Evolutionary conservation across 2,329 filamentous ascomycete species (phyloP).

Genomic region (Acephala macrosclerotiorum): DNA sequence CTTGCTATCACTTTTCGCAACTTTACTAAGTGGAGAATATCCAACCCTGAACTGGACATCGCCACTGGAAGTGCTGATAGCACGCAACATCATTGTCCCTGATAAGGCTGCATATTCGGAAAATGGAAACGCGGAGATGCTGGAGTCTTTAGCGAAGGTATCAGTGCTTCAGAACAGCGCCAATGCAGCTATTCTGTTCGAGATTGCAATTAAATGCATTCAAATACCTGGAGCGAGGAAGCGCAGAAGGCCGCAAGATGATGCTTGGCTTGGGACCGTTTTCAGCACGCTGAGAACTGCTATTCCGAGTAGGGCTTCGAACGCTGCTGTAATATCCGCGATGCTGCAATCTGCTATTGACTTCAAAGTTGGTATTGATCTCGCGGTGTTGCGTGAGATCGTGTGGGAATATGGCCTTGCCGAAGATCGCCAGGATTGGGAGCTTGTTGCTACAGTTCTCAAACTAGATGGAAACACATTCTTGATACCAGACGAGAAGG

Average conservation of each 20-base stretch:
- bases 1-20: slow-evolving; percentile 40
- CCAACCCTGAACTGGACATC: slow-evolving; percentile 26
- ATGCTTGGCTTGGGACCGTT: slow-evolving; percentile 56
- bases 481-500: slow-evolving; percentile 45
- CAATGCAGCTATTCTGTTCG: slow-evolving; percentile 52
- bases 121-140: slow-evolving; percentile 32
- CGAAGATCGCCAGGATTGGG: slow-evolving; percentile 46
- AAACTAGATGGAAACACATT: slow-evolving; percentile 55
- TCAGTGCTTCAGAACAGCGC: slow-evolving; percentile 41
- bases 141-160: slow-evolving; percentile 36
- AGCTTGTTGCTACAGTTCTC: slow-evolving; percentile 51
- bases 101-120: slow-evolving; percentile 34
- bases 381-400: slow-evolving; percentile 44
- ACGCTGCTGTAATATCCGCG: slow-evolving; percentile 38
- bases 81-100: slow-evolving; percentile 46
- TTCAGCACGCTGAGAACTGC: slow-evolving; percentile 46
- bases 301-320: slow-evolving; percentile 32
- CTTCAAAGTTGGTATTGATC: slow-evolving; percentile 45
- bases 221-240: slow-evolving; percentile 52
- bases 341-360: slow-evolving; percentile 47
- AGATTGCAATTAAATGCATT: slow-evolving; percentile 53
- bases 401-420: slow-evolving; percentile 40
- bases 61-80: slow-evolving; percentile 43
- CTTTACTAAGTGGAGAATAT: slow-evolving; percentile 14
- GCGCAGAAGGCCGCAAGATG: slow-evolving; percentile 53